phyloP scores from a whole-genome alignment of 768 basidiomycete species.

The Boletus rufocinnamomeus region DNA sequence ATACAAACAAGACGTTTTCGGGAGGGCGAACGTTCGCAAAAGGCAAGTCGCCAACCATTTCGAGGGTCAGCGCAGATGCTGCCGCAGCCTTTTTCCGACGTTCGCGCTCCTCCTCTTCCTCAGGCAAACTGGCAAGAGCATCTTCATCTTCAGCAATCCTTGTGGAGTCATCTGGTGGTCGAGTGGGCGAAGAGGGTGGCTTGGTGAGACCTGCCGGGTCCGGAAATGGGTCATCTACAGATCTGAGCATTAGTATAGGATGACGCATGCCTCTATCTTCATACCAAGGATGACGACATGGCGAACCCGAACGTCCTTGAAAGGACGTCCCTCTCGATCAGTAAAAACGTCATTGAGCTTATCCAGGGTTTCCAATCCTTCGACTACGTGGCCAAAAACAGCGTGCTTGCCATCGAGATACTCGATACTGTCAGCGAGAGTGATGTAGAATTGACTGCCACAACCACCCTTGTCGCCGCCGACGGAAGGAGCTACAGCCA shows the following conservation, averaged over 20 bases:
- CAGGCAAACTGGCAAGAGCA: conserved; percentile 75
- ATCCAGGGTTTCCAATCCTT: conserved; percentile 88
- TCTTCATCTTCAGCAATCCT: conserved; percentile 97
- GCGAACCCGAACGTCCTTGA: conserved; percentile 92
- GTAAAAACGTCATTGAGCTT: conserved; percentile 91
- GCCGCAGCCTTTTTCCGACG: conserved; percentile 87
- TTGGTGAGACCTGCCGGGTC: conserved; percentile 78
- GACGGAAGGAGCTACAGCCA: conserved; percentile 90
- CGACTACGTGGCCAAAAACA: conserved; percentile 94
- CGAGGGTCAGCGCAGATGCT: conserved; percentile 92
- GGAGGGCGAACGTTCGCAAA: conserved; percentile 98
- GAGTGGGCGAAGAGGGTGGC: conserved; percentile 75
- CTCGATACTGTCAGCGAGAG: conserved; percentile 85
- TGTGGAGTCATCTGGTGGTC: conserved; percentile 81
- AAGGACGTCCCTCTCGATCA: conserved; percentile 85
- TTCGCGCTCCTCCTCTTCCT: conserved; percentile 80
- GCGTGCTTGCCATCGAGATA: conserved; percentile 95
- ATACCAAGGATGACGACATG: conserved; percentile 94
- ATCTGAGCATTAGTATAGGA: conserved; percentile 4
- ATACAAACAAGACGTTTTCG: conserved; percentile 97
- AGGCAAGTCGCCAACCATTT: conserved; percentile 99
- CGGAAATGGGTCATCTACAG: conserved; percentile 88
- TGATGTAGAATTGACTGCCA: conserved; percentile 97
- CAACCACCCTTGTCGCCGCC: conserved; percentile 74
- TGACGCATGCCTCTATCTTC: conserved; percentile 3